Percentiles rank a stretch among this genome's conserved stretches.
Conservation (phyloP, 345 rosid genomes). For the Limnanthes douglasii region DNA sequence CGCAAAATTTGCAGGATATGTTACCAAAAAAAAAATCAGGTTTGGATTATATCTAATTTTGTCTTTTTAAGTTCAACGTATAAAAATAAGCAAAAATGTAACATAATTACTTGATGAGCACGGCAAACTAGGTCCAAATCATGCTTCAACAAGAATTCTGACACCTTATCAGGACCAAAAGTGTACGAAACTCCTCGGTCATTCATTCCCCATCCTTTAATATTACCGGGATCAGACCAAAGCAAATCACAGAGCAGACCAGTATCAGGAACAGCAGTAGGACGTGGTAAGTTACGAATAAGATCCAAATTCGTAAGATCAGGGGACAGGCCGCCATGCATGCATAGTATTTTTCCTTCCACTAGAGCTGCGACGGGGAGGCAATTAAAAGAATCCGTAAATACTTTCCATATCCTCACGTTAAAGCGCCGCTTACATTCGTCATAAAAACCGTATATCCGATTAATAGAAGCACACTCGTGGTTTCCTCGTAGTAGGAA, state of each 20-base stretch:
- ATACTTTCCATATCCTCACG: constrained; percentile 23
- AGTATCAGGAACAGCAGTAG: constrained; percentile 35
- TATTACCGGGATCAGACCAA: constrained; percentile 46
- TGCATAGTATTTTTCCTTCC: constrained; percentile 45
- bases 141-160: constrained; percentile 60
- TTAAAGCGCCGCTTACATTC: constrained; percentile 64
- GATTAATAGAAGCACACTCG: constrained; percentile 85
- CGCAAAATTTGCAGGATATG: no score
- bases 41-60: no score
- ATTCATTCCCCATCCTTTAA: constrained; percentile 44
- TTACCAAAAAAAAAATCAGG: no score
- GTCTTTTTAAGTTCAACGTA: neutral
- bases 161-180: constrained; percentile 30
- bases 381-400: constrained; percentile 51
- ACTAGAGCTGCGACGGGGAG: constrained; percentile 39
- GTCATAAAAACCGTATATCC: constrained; percentile 89
- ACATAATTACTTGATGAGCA: constrained; percentile 66
- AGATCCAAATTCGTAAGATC: constrained; percentile 28
- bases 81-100: neutral
- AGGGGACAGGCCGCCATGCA: constrained; percentile 54
- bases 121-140: constrained; percentile 94
- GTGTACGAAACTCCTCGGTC: constrained; percentile 47
- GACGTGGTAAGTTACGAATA: constrained; percentile 29
- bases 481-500: constrained; percentile 87
- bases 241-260: constrained; percentile 51